Base-by-base conservation (phyloP, 176 grass and related monocot species). In the Carex parvula region DNA sequence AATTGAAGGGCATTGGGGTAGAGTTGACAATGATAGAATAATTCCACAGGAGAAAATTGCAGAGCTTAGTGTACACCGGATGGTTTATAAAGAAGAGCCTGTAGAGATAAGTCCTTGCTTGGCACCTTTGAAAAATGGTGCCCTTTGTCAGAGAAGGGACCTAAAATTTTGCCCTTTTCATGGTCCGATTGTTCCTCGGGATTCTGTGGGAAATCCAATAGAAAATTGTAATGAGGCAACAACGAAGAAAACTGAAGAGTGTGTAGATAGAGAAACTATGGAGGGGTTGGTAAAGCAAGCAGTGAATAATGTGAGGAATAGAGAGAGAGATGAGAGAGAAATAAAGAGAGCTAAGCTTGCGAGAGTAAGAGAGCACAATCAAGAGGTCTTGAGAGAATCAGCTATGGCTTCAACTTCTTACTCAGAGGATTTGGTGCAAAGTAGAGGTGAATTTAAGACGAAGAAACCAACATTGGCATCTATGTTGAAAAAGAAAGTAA, bases 11-110 rank as follows among this genome's bases (percentile, higher is more conserved):
- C 92, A 98, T 70, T 98, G 95, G 95, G 95, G 95, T 29, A 94
- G 95, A 81, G 89, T 98, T 37, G 92, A 98, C 78, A 88, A 95
- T 83, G 92, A 95, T 85, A 93, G 91, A 65, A 88, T 94, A 85
- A 98, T 98, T 89, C 92, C 95, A 80, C 92, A 91, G 46, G 88
- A 92, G 55, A 98, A 95, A 84, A 93, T 98, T 85, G 91, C 95
- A 26, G 95, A 98, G 85, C 85, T 98, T 68, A 98, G 76, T 84
- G 79, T 95, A 84, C 91, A 98, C 81, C 64, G 83, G 70, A 90
- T 86, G 54, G 13, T 98, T 79, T 98, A 98, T 91, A 88, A 91
- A 86, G 95, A 98, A 87, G 95, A 87, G 16, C 74, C 84, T 18
- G 83, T 90, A 79, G 89, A 98, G 76, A 92, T 95, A 71, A 65